Conservation (phyloP, 2,329 filamentous ascomycete species). For the Tolypocladium guangdongense region DNA sequence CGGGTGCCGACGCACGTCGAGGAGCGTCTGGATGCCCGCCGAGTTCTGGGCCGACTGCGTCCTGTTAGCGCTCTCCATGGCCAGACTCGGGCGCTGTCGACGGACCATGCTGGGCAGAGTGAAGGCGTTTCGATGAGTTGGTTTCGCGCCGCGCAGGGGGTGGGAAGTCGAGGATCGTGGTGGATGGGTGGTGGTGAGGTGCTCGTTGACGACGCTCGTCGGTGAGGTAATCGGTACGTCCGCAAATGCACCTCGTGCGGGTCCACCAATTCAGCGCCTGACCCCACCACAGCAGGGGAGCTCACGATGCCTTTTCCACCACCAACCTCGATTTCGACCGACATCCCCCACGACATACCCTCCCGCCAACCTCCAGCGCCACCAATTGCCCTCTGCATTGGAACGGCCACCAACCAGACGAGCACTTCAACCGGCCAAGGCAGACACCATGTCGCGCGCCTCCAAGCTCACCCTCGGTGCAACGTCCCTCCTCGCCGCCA, state of each 20-base stretch:
- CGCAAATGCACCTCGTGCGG: not conserved
- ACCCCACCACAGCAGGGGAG: not conserved
- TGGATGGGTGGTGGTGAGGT: not conserved
- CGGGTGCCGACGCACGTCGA: constrained; percentile 59
- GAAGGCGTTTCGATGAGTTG: not conserved
- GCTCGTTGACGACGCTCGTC: not conserved
- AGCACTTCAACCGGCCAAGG: not conserved
- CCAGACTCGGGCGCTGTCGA: not conserved
- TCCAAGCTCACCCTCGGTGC: constrained; percentile 76
- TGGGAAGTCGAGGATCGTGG: not conserved
- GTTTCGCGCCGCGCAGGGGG: not conserved
- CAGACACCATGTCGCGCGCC: constrained; percentile 64
- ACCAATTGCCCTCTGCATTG: no score
- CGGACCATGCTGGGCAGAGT: constrained; percentile 5
- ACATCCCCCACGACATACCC: no score
- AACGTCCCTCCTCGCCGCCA: constrained; percentile 64
- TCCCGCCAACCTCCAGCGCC: no score
- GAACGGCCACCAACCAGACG: no score
- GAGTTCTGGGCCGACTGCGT: constrained; percentile 93
- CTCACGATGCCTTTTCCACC: not conserved
- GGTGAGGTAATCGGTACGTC: not conserved
- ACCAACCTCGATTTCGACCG: not conserved
- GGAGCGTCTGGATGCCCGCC: constrained; percentile 93
- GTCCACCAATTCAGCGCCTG: not conserved
- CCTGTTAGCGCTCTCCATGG: not conserved